A percentile compares a stretch with the other conserved stretches of the same genome.
These are phyloP conservation scores for Rubia tinctorum DNA, from an alignment of 305 asterid genomes.

Conservation along the genomic window DNA sequence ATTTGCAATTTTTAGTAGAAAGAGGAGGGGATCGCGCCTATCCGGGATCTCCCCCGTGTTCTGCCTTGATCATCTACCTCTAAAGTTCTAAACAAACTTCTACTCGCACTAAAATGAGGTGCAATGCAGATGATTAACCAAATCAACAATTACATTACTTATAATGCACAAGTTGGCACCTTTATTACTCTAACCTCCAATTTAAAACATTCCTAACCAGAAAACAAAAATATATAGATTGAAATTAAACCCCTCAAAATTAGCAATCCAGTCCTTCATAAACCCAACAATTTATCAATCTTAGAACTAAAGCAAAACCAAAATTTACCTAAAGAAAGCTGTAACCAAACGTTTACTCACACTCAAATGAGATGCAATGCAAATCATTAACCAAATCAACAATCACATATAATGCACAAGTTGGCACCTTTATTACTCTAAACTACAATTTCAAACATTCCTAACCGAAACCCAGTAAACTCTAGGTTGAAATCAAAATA, in stretches of 20 bases:
- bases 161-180: neutral
- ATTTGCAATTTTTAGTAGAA: too few relatives aligned
- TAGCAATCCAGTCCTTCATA: neutral
- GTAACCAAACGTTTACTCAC: neutral
- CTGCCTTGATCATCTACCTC: neutral
- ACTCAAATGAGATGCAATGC: neutral
- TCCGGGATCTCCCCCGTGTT: neutral
- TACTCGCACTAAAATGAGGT: neutral
- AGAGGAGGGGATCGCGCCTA: neutral
- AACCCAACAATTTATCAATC: neutral
- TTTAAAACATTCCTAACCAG: neutral
- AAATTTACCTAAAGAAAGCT: neutral
- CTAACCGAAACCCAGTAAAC: neutral
- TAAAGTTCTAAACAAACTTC: neutral
- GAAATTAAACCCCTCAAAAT: neutral
- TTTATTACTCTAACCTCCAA: neutral
- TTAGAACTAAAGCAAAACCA: neutral
- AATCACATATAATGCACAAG: neutral
- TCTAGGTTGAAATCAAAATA: neutral
- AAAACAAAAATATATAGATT: neutral
- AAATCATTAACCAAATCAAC: neutral
- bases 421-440: neutral
- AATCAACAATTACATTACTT: neutral
- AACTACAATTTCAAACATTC: neutral
- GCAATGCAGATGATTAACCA: neutral